A percentile compares a stretch with the other conserved stretches of the same genome.
Conservation (phyloP, 176 grass and related monocot species). For the Puya raimondii region DNA sequence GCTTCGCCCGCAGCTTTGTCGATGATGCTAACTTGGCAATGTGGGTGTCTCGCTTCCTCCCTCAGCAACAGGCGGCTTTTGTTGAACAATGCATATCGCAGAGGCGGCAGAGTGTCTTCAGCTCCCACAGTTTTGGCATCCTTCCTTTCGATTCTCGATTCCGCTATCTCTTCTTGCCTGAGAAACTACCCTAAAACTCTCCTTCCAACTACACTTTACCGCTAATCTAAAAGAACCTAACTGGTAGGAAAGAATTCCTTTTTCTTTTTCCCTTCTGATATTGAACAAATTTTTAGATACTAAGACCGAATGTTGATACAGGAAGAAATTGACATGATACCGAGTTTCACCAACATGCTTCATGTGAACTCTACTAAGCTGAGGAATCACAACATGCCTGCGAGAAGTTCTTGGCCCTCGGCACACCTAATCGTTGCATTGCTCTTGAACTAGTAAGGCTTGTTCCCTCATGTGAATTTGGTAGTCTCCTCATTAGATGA, state of each 20-base stretch:
- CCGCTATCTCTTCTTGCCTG: slow-evolving; percentile 81
- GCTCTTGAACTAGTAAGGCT: neutral
- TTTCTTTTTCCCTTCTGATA: neutral
- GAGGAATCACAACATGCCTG: neutral
- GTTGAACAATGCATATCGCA: slow-evolving; percentile 75
- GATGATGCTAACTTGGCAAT: slow-evolving; percentile 66
- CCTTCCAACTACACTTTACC: neutral
- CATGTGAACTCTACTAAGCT: neutral
- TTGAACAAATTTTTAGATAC: neutral
- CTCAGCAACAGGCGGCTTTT: slow-evolving; percentile 70
- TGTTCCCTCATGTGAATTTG: neutral
- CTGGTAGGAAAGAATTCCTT: neutral
- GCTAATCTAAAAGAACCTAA: slow-evolving; percentile 1
- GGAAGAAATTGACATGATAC: neutral
- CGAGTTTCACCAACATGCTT: neutral
- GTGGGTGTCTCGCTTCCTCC: slow-evolving; percentile 82
- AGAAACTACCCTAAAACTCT: slow-evolving; percentile 23
- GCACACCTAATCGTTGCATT: neutral
- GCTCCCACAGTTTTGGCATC: slow-evolving; percentile 56
- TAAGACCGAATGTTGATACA: neutral
- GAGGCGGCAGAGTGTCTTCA: slow-evolving; percentile 68
- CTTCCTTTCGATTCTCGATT: slow-evolving; percentile 83
- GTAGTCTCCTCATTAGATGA: neutral
- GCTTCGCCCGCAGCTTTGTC: slow-evolving; percentile 65
- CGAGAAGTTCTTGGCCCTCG: neutral